These are phyloP conservation scores for Mycocalia duriaeana DNA, from an alignment of 1,284 basidiomycete genomes.

Conservation along the genomic window DNA sequence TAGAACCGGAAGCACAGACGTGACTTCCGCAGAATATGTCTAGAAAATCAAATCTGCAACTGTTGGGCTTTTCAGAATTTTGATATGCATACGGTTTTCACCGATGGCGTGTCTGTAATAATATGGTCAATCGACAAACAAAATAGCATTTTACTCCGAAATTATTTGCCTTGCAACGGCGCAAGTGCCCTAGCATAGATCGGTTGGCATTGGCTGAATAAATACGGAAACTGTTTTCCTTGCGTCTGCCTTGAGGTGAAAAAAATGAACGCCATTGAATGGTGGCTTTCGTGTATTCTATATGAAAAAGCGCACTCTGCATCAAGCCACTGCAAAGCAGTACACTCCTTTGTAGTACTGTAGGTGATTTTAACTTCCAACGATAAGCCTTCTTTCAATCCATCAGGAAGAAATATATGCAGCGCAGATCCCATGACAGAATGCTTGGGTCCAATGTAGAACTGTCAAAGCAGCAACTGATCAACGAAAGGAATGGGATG, in stretches of 20 bases:
- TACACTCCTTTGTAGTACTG: constrained; percentile 73
- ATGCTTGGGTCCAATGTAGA: constrained; percentile 49
- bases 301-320: constrained; percentile 54
- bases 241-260: constrained; percentile 78
- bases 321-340: constrained; percentile 90
- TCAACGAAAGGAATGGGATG: constrained; percentile 3
- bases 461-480: constrained; percentile 5
- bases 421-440: constrained; percentile 72
- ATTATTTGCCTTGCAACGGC: constrained; percentile 70
- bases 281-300: not conserved
- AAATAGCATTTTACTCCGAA: constrained; percentile 3
- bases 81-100: constrained; percentile 57
- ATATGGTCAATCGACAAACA: constrained; percentile 6
- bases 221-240: constrained; percentile 79
- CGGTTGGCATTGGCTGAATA: constrained; percentile 95
- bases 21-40: constrained; percentile 76
- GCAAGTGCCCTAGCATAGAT: constrained; percentile 82
- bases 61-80: not conserved
- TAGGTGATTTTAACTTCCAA: constrained; percentile 64
- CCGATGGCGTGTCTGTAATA: constrained; percentile 56
- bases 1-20: constrained; percentile 75
- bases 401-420: constrained; percentile 43
- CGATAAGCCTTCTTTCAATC: constrained; percentile 36
- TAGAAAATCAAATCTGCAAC: constrained; percentile 21
- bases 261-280: not conserved